Evolutionary conservation across 116 monocot genomes (phyloP).

Genomic region (Zostera marina): DNA sequence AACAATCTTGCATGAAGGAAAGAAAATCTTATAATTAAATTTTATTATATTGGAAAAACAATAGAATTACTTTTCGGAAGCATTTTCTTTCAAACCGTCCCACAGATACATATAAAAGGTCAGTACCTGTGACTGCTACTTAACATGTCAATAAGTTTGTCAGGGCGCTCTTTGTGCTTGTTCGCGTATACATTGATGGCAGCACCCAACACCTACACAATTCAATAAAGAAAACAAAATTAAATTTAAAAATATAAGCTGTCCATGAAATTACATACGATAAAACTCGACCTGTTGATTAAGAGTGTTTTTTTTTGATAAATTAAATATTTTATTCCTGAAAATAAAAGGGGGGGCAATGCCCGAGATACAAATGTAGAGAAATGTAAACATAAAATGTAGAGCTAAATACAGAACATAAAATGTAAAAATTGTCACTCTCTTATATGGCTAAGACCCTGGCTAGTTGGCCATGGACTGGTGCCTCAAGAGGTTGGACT

Average conservation of each 20-base stretch:
- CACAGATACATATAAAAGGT: background rate
- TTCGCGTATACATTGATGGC: conserved; percentile 85
- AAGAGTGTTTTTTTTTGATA: no score
- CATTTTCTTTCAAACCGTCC: background rate
- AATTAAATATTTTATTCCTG: no score
- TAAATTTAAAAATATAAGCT: background rate
- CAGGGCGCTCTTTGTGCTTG: conserved; percentile 91
- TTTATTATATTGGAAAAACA: background rate
- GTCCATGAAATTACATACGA: background rate
- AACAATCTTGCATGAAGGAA: background rate
- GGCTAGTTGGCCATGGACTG: no score
- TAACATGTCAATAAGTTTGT: conserved; percentile 87
- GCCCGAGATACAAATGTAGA: no score
- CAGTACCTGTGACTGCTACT: conserved; percentile 82
- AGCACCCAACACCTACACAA: conserved; percentile 32
- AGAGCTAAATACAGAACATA: no score
- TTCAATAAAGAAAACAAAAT: background rate
- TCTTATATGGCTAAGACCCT: no score
- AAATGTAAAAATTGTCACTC: no score
- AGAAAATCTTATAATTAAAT: background rate
- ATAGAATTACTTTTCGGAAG: background rate
- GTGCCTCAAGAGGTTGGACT: no score
- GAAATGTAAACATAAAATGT: no score
- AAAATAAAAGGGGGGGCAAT: no score
- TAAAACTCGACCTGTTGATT: background rate